These are phyloP conservation scores for Effrenium voratum DNA, from an alignment of 73 alveolate genomes.

Conservation along the genomic window DNA sequence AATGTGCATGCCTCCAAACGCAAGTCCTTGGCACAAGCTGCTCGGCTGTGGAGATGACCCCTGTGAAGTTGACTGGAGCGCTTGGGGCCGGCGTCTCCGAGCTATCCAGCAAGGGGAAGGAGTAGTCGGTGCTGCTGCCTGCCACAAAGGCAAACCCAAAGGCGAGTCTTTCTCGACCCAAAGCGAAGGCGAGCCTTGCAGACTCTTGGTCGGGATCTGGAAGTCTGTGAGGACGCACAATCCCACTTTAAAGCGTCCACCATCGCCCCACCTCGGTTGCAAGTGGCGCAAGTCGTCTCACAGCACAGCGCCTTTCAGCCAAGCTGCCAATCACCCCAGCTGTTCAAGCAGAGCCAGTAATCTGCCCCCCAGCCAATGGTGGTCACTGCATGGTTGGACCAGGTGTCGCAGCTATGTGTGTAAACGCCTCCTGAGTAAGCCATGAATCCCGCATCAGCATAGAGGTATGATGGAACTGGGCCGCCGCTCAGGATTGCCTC, in stretches of 20 bases:
- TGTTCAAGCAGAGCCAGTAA: slow-evolving; percentile 44
- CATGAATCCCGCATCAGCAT: slow-evolving; percentile 28
- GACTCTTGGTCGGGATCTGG: slow-evolving; percentile 47
- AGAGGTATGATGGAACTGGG: slow-evolving; percentile 38
- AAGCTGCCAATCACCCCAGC: neutral
- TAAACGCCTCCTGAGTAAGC: slow-evolving; percentile 29
- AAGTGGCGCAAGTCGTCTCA: neutral
- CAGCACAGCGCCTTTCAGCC: neutral
- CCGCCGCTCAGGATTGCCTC: slow-evolving; percentile 82
- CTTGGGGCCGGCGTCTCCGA: slow-evolving; percentile 3
- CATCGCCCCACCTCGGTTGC: slow-evolving; percentile 52
- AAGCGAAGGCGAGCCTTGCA: no score
- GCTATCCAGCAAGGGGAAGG: slow-evolving; percentile 49
- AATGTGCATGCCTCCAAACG: no score
- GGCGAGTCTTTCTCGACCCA: no score
- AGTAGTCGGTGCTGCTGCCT: slow-evolving; percentile 60
- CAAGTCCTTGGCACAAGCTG: no score
- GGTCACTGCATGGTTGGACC: slow-evolving; percentile 44
- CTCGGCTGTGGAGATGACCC: no score
- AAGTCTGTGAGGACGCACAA: slow-evolving; percentile 56
- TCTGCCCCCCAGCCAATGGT: slow-evolving; percentile 84
- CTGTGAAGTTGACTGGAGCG: no score
- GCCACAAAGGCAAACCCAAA: no score
- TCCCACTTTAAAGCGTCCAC: slow-evolving; percentile 56
- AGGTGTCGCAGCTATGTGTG: neutral